phyloP scores from a whole-genome alignment of 225 moss, liverwort and hornwort genomes.

The Takakia lepidozioides region DNA sequence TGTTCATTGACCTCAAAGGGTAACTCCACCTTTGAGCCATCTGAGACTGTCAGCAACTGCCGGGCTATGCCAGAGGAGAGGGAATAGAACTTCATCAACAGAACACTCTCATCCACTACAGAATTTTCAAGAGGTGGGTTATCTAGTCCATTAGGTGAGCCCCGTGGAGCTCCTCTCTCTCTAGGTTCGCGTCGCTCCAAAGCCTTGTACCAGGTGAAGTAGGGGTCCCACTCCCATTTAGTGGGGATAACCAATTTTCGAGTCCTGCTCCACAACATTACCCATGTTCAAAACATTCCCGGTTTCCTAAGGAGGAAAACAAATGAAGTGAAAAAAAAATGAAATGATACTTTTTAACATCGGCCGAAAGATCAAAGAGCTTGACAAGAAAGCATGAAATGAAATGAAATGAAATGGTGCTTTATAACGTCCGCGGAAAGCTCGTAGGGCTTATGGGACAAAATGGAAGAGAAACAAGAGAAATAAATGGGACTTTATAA shows the following conservation, averaged over 20 bases:
- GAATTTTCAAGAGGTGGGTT: no score
- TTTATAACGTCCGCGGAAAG: no score
- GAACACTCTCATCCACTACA: slow-evolving; percentile 42
- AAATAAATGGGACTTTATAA: no score
- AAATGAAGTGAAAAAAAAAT: background rate
- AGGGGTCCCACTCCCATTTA: slow-evolving; percentile 19
- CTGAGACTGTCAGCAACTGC: slow-evolving; percentile 33
- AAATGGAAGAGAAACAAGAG: background rate
- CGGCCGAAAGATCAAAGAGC: no score
- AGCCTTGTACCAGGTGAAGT: slow-evolving; percentile 22
- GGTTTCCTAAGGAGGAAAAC: background rate
- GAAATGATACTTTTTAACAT: no score
- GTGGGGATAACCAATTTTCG: slow-evolving; percentile 23
- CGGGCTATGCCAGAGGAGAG: slow-evolving; percentile 39
- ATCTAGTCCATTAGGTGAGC: slow-evolving; percentile 1
- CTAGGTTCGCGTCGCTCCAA: slow-evolving; percentile 3
- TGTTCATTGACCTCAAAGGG: no score
- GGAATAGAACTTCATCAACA: slow-evolving; percentile 52
- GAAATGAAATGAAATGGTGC: background rate
- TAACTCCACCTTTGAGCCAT: slow-evolving; percentile 30
- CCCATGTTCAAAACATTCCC: background rate
- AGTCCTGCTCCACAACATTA: slow-evolving; percentile 3
- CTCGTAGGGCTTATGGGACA: no score
- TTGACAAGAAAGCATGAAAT: background rate
- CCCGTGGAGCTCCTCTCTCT: background rate